Percentiles rank a stretch among this genome's conserved stretches.
phyloP scores from a whole-genome alignment of 495 filamentous ascomycete genomes.

The Trichocladium uniseriatum region DNA sequence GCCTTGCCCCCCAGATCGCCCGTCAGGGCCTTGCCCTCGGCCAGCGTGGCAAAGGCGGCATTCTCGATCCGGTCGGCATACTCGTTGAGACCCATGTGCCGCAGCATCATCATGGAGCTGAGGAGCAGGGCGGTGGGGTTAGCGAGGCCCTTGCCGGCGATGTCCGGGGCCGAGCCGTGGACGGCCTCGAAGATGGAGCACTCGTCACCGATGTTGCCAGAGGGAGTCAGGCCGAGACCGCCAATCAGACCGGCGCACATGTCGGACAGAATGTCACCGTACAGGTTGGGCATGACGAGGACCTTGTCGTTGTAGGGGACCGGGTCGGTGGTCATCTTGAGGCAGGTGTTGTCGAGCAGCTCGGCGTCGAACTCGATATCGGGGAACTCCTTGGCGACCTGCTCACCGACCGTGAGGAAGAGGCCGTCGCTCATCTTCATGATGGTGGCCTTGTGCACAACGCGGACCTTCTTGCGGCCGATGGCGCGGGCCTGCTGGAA shows the following conservation, averaged over 20 bases:
- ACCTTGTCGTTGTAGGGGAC: conserved; percentile 97
- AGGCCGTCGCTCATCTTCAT: conserved; percentile 99
- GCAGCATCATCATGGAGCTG: conserved; percentile 96
- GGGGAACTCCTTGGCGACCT: conserved; percentile 89
- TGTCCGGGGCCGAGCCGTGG: conserved; percentile 95
- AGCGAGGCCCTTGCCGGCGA: conserved; percentile 88
- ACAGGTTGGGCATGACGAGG: conserved; percentile 98
- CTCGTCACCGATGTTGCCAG: conserved; percentile 97
- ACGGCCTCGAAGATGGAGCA: conserved; percentile 99
- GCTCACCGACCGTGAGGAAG: conserved; percentile 76
- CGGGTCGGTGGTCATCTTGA: conserved; percentile 94
- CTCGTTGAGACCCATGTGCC: conserved; percentile 86
- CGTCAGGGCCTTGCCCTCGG: conserved; percentile 92
- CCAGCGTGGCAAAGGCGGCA: conserved; percentile 86
- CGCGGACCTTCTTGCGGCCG: conserved; percentile 88
- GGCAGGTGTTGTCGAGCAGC: conserved; percentile 95
- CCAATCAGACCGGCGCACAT: conserved; percentile 99
- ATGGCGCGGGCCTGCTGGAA: conserved; percentile 95
- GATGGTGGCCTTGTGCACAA: conserved; percentile 98
- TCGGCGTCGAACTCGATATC: conserved; percentile 91
- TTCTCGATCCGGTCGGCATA: conserved; percentile 84
- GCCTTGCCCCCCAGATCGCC: conserved; percentile 92
- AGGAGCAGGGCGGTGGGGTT: conserved; percentile 92
- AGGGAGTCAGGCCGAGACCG: conserved; percentile 92
- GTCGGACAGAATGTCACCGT: conserved; percentile 98